Percentiles rank a stretch among this genome's conserved stretches.
These are phyloP conservation scores for Trametes coccinea DNA, from an alignment of 768 basidiomycete genomes.

Conservation along the genomic window DNA sequence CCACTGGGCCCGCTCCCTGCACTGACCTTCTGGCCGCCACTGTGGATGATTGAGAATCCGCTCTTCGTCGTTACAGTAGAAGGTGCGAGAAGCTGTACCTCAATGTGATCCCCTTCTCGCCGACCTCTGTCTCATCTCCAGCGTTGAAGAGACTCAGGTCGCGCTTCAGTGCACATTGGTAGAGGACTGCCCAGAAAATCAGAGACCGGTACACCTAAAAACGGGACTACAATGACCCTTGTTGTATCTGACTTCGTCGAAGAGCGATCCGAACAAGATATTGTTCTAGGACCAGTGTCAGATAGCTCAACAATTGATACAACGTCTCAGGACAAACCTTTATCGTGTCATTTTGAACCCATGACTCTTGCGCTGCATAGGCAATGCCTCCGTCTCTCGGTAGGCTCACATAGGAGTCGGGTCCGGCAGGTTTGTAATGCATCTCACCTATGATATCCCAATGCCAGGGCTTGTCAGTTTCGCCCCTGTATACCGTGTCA, in stretches of 20 bases:
- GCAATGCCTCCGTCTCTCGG: constrained; percentile 47
- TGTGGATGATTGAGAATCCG: neutral
- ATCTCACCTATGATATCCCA: constrained; percentile 27
- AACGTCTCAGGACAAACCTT: constrained; percentile 22
- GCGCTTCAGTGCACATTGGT: constrained; percentile 43
- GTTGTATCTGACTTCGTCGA: constrained; percentile 30
- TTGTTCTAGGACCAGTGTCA: constrained; percentile 21
- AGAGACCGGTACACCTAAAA: too few relatives aligned
- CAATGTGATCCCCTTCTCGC: constrained; percentile 52
- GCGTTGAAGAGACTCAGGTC: constrained; percentile 50
- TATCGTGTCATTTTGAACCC: constrained; percentile 49
- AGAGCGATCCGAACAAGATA: constrained; percentile 30
- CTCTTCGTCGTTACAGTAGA: too few relatives aligned
- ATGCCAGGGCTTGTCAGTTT: too few relatives aligned
- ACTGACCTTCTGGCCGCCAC: constrained; percentile 47
- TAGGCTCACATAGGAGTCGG: constrained; percentile 42
- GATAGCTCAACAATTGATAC: neutral
- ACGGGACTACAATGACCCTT: constrained; percentile 2
- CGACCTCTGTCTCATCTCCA: constrained; percentile 35
- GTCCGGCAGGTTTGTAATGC: constrained; percentile 32
- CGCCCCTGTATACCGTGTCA: too few relatives aligned
- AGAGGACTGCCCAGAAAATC: constrained; percentile 29
- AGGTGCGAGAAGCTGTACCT: constrained; percentile 27
- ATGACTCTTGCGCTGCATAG: constrained; percentile 50
- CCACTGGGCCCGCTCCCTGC: too few relatives aligned